Base-by-base conservation (phyloP, 257 asterid genomes). In the Solanum tarapatanum region DNA sequence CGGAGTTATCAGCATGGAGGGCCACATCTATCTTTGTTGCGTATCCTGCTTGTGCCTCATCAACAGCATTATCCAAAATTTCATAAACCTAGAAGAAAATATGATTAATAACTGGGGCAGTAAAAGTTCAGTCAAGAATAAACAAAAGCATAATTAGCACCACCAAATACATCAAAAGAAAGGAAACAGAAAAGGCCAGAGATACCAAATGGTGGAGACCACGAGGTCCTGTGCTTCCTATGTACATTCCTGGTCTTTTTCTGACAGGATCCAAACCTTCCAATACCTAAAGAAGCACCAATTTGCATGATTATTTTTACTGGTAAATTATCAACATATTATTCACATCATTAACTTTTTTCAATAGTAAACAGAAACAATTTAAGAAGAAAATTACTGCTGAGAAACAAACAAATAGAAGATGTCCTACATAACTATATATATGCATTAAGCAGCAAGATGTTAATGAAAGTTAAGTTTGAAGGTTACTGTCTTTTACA, bases 261-360 rank as follows among this genome's bases (percentile, higher is more conserved):
- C 99, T 93, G 7, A 97, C 99, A 83, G 99, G 97, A 37, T 97
- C 99, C 83, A 97, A 86, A 87, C 99, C 99, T 92, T 97, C 97
- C 94, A 97, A 91, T 75, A 96, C 99, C 99, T 97, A 82, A 41
- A 84, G 28, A 48, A 19, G 66, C 41, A 45, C 41, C 69, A 80
- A 48, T 45, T 26, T 14, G 85, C 66, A 48, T 48, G 55, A 9
- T 45, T 45, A 80, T 9, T 28, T 26, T 80, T 48, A 48, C 41
- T 6, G 19, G 85, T 45, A 48, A 8, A 45, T 26, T 35, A 80
- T 48, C 69, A 48, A 48, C 69, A 48, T 80, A 45, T 45, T 45
- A 80, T 48, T 51, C 68, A 48, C 85, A 28, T 43, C 68, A 48
- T 45, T 28, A 28, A 45, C 21, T 28, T 3, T 45, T 43, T 80